Base-by-base conservation (phyloP, 345 rosid genomes). In the Euphorbia lathyris region DNA sequence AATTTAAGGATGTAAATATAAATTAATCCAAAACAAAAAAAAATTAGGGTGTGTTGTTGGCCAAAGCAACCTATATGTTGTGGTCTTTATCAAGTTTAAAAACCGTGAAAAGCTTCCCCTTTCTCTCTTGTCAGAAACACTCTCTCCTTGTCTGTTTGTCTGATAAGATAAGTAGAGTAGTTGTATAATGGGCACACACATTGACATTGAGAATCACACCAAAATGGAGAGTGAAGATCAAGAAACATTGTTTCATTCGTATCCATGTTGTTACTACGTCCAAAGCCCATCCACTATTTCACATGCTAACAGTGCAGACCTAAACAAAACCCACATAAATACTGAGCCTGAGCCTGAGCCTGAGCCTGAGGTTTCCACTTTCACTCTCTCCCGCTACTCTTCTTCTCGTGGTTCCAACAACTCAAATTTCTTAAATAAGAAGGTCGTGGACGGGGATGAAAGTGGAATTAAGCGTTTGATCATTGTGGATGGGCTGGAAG, bases 241-340 rank as follows among this genome's bases (percentile, higher is more conserved):
- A 65, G 86, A 82, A 66, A 75, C 80, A 12, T 58, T 79, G 51
- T 78, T 71, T 62, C 78, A 79, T 23, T 20, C 81, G 0, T 82
- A 66, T 66, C 83, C 83, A 20, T 85, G 80, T 51, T 66, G 84
- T 3, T 91, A 91, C 84, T 88, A 81, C 72, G 92, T 88, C 11
- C 94, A 90, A 67, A 92, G 92, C 77, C 97, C 97, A 25, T 85
- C 96, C 29, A 85, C 87, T 34, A 12, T 85, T 52, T 87, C 89
- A 51, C 86, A 80, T 71, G 83, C 86, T 58, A 81, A 81, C 83
- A 87, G 84, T 59, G 17, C 74, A 9, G 79, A 73, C 16, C 68
- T 64, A 9, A 45, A 59, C 74, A 80, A 66, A 36, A 68, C 13
- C 38, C 38, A 56, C 65, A 29, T n/a, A n/a, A n/a, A n/a, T n/a